Base-by-base conservation (phyloP, 2,329 filamentous ascomycete species). In the Sarocladiaceae sp. region DNA sequence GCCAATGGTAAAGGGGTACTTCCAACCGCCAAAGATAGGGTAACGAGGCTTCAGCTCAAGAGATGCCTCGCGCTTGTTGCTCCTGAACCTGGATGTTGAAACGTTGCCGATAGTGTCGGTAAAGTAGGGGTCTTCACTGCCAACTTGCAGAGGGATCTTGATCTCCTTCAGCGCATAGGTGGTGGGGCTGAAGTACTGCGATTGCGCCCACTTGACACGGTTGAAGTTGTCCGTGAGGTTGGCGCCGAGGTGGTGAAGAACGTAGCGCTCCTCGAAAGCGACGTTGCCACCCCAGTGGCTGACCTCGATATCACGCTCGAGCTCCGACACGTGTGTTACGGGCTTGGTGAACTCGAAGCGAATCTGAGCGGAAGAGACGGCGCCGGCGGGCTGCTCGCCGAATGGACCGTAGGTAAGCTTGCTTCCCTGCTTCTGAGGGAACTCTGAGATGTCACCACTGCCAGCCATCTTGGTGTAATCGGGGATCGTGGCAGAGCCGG, bases 211-310 rank as follows among this genome's bases (percentile, higher is more conserved):
- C 63, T 88, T 83, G 57, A 90, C 84, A 29, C 89, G 83, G 62
- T 83, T 87, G 73, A 94, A 93, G 31, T 86, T 82, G 53, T 77
- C 76, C 29, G 81, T 79, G 48, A 93, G 77, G 67, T 88, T 86
- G 48, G 94, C 95, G 57, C 88, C 94, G 57, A 87, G 84, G 76
- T 99, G 93, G 62, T 83, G 82, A 59, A 97, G 78, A 69, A 87
- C 90, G 72, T 96, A 97, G 53, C 90, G 84, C 74, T 99, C 94
- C 73, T 99, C 94, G 48, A 92, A 90, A 2, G 94, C 94, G 51
- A 97, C 72, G 66, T 99, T 99, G 56, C 94, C 94, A 59, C 94
- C 94, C 94, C 94, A 99, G 71, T 97, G 94, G 66, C 90, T 96
- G 61, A 99, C 87, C 69, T 99, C 94, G 57, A 99, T 75, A 63